phyloP scores from a whole-genome alignment of 495 filamentous ascomycete genomes.

The Xylaria palmicola region DNA sequence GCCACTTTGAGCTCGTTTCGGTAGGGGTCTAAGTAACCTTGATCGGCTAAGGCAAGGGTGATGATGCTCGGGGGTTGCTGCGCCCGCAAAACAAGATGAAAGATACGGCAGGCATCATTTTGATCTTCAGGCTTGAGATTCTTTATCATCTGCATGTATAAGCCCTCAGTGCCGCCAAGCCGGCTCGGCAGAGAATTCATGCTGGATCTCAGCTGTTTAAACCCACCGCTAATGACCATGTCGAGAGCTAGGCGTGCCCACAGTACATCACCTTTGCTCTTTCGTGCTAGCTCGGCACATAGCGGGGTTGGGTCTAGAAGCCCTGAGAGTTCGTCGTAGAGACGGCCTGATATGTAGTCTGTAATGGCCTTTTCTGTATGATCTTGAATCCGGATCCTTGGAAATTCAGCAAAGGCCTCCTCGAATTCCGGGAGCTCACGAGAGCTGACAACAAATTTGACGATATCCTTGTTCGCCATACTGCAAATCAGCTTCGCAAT shows the following conservation, averaged over 20 bases:
- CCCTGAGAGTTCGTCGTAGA: slow-evolving; percentile 30
- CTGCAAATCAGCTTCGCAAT: slow-evolving; percentile 26
- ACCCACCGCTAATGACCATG: slow-evolving; percentile 30
- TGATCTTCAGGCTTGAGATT: slow-evolving; percentile 26
- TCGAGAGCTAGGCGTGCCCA: slow-evolving; percentile 35
- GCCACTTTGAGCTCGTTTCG: slow-evolving; percentile 21
- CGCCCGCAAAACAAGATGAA: slow-evolving; percentile 27
- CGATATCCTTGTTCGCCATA: slow-evolving; percentile 25
- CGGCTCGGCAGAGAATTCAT: slow-evolving; percentile 28
- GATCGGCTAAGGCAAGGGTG: slow-evolving; percentile 28
- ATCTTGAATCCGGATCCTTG: slow-evolving; percentile 29
- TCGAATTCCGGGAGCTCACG: slow-evolving; percentile 30
- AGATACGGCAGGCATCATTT: slow-evolving; percentile 28
- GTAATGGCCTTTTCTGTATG: slow-evolving; percentile 31
- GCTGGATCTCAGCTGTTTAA: slow-evolving; percentile 24
- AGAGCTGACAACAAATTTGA: slow-evolving; percentile 28
- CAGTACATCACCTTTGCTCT: slow-evolving; percentile 30
- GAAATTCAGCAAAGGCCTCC: slow-evolving; percentile 22
- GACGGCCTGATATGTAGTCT: slow-evolving; percentile 29
- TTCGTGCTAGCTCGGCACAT: slow-evolving; percentile 29
- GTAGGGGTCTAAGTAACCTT: slow-evolving; percentile 24
- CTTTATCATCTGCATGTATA: slow-evolving; percentile 35
- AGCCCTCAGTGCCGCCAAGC: slow-evolving; percentile 29
- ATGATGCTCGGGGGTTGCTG: slow-evolving; percentile 32
- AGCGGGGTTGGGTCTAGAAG: slow-evolving; percentile 29